phyloP scores from a whole-genome alignment of 129 eudicot genomes.

The carrot (Daucus carota) region DNA sequence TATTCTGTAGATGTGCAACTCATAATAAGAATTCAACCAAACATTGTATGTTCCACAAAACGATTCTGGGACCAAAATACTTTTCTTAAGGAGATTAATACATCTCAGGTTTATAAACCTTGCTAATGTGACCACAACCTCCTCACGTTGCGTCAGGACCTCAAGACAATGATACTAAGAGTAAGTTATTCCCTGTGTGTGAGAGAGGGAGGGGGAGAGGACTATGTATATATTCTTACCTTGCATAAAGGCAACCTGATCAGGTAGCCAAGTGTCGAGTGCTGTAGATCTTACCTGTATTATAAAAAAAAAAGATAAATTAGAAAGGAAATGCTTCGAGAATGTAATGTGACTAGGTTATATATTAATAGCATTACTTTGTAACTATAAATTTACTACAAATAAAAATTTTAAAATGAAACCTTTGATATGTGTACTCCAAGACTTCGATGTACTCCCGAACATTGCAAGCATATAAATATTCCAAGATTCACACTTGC shows the following conservation, averaged over 20 bases:
- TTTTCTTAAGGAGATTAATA: neutral
- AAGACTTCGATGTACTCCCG: slow-evolving; percentile 85
- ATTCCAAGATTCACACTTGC: slow-evolving; percentile 89
- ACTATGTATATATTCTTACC: neutral
- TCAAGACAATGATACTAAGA: neutral
- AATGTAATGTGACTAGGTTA: neutral
- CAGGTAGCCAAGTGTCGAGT: slow-evolving; percentile 13
- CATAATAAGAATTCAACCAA: neutral
- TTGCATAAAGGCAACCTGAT: slow-evolving; percentile 9
- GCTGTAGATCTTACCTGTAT: slow-evolving; percentile 11
- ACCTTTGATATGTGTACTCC: slow-evolving; percentile 96
- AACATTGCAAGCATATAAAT: slow-evolving; percentile 87
- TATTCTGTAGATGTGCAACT: neutral
- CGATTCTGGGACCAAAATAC: neutral
- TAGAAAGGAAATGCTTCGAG: neutral
- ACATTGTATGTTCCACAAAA: neutral
- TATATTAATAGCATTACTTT: neutral
- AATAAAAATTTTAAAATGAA: neutral
- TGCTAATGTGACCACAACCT: neutral
- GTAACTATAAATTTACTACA: neutral
- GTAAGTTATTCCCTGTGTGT: neutral
- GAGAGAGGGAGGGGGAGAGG: neutral
- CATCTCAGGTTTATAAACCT: neutral
- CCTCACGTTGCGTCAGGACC: neutral
- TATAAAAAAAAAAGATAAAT: neutral